Evolutionary conservation across 176 grass and related monocot genomes (phyloP), one percentile per base, ranked within the genome.

Genomic region (Eragrostis curvula): DNA sequence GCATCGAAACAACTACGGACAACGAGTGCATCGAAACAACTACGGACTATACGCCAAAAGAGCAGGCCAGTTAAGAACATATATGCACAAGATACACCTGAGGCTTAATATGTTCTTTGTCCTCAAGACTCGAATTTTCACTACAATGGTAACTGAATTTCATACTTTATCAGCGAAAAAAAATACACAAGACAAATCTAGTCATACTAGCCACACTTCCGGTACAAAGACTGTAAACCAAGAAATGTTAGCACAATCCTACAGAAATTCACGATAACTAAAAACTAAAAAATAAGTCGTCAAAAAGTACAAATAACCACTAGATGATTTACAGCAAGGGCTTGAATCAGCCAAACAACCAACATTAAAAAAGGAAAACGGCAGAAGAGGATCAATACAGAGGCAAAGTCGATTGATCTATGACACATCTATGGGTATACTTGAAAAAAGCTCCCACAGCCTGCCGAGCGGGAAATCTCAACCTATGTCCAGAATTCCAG

Each of bases 371-470:
- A 52, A 40, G 64, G 56, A 20, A 21, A 57, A 36, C 47, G 16
- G 13, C 6, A 21, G 2, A 51, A 28, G 39, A 74, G 47, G 66
- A 47, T 32, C 20, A 50, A 39, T 56, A 57, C 12, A 17, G 21
- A 66, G 40, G 21, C 46, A 53, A 13, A 75, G 42, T 67, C 17
- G 39, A 44, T 63, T 39, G 51, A 24, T 80, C 69, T 72, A 70
- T 15, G 51, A 89, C 75, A 62, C 2, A 73, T 64, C 58, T n/a
- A 81, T 68, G 63, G 44, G 70, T 83, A 9, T 53, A 79, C 32
- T 36, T 27, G 23, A 23, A 80, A 74, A 61, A 55, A 52, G n/a
- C 43, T 50, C 52, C 50, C 17, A 27, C 3, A 51, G 30, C 70
- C 10, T 59, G 14, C 49, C n/a, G 29, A n/a, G 29, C 2, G 10